These are phyloP conservation scores for Mucor ambiguus DNA, from an alignment of 371 early-diverging fungal genomes.

Conservation along the genomic window DNA sequence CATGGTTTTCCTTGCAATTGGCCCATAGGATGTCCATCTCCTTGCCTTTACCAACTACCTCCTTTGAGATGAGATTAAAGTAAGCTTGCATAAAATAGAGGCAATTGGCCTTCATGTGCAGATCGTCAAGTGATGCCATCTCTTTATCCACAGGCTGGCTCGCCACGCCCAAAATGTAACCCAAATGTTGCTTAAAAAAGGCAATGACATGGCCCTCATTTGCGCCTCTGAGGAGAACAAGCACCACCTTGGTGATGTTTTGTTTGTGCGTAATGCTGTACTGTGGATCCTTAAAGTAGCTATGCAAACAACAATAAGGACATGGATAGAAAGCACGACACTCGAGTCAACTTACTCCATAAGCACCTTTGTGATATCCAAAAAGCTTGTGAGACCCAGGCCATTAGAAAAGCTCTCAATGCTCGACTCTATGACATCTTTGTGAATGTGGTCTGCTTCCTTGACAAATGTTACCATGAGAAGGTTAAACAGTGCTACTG, in stretches of 20 bases:
- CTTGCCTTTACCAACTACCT: neutral
- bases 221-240: constrained; percentile 50
- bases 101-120: constrained; percentile 37
- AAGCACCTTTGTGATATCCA: constrained; percentile 41
- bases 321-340: neutral
- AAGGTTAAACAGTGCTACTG: constrained; percentile 49
- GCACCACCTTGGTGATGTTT: constrained; percentile 48
- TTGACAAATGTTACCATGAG: constrained; percentile 59
- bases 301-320: constrained; percentile 10
- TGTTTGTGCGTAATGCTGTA: constrained; percentile 38
- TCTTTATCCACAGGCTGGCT: neutral
- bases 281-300: constrained; percentile 43
- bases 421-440: constrained; percentile 37
- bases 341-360: constrained; percentile 44
- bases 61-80: constrained; percentile 28
- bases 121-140: neutral
- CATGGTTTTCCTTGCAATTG: neutral
- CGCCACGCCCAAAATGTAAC: constrained; percentile 49
- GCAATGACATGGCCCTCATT: constrained; percentile 41
- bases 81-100: constrained; percentile 53
- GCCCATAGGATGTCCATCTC: neutral
- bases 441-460: constrained; percentile 55
- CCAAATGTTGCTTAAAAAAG: constrained; percentile 55
- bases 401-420: constrained; percentile 45
- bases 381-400: constrained; percentile 41